Percentiles rank a stretch among this genome's conserved stretches.
phyloP scores from a whole-genome alignment of 2,329 filamentous ascomycete genomes.

The Fusarium agapanthi region DNA sequence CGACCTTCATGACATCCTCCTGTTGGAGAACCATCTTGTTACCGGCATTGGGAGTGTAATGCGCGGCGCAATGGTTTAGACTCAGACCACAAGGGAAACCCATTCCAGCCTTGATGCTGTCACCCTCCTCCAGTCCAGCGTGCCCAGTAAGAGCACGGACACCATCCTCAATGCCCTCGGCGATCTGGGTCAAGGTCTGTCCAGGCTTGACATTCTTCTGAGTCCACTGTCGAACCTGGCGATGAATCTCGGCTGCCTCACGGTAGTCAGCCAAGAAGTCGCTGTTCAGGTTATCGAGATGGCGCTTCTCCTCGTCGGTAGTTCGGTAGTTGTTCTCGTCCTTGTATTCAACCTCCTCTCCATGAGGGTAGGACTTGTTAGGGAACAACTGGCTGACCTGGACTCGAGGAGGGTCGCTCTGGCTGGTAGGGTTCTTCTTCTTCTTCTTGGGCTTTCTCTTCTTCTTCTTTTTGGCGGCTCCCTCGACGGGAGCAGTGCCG shows the following conservation, averaged over 20 bases:
- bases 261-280: slow-evolving; percentile 85
- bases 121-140: slow-evolving; percentile 78
- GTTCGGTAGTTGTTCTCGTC: slow-evolving; percentile 81
- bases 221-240: slow-evolving; percentile 85
- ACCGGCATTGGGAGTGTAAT: slow-evolving; percentile 87
- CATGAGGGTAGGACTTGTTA: slow-evolving; percentile 75
- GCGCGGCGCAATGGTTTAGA: slow-evolving; percentile 85
- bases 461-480: slow-evolving; percentile 57
- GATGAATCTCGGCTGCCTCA: slow-evolving; percentile 86
- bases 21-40: slow-evolving; percentile 79
- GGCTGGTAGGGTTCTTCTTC: slow-evolving; percentile 78
- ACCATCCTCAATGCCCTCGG: slow-evolving; percentile 85
- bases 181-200: slow-evolving; percentile 81
- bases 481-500: slow-evolving; percentile 51
- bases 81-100: slow-evolving; percentile 87
- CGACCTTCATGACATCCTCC: slow-evolving; percentile 83
- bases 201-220: slow-evolving; percentile 84
- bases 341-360: slow-evolving; percentile 80
- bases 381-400: slow-evolving; percentile 77
- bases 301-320: slow-evolving; percentile 83
- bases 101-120: slow-evolving; percentile 81
- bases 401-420: slow-evolving; percentile 78
- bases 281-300: slow-evolving; percentile 82
- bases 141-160: slow-evolving; percentile 82
- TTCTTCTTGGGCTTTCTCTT: slow-evolving; percentile 89